These are phyloP conservation scores for Patellifolia procumbens DNA, from an alignment of 179 eudicot species.

Conservation along the genomic window DNA sequence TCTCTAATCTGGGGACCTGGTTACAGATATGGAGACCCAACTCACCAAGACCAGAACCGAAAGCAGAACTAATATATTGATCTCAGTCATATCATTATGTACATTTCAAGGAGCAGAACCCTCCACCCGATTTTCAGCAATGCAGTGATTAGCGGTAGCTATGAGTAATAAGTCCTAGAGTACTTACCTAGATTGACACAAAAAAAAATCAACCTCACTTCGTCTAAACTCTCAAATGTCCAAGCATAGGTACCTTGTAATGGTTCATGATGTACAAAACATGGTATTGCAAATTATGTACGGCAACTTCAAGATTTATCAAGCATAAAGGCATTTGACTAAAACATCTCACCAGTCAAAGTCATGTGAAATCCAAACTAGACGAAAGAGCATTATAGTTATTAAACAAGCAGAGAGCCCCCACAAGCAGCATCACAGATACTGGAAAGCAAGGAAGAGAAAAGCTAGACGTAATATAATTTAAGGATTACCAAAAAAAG, in stretches of 20 bases:
- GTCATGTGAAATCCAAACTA: slow-evolving; percentile 6
- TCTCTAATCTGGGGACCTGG: background rate
- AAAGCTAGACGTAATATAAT: background rate
- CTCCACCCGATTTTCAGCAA: slow-evolving; percentile 20
- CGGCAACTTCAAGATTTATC: slow-evolving; percentile 20
- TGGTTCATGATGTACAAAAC: slow-evolving; percentile 22
- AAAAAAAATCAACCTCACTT: slow-evolving; percentile 11
- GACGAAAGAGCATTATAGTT: background rate
- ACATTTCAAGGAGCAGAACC: slow-evolving; percentile 23
- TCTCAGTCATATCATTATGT: slow-evolving; percentile 11
- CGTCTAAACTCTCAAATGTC: slow-evolving; percentile 18
- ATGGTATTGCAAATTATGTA: slow-evolving; percentile 20
- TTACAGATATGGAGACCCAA: background rate
- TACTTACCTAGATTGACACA: slow-evolving; percentile 18
- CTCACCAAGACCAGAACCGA: slow-evolving; percentile 1
- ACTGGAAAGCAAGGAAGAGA: background rate
- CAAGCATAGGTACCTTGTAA: slow-evolving; percentile 22
- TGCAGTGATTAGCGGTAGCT: slow-evolving; percentile 22
- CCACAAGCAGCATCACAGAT: background rate
- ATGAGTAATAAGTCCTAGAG: slow-evolving; percentile 27
- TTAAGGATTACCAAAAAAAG: background rate
- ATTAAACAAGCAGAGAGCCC: slow-evolving; percentile 8
- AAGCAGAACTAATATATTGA: slow-evolving; percentile 1
- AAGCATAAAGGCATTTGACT: background rate
- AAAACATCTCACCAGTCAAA: slow-evolving; percentile 24